Base-by-base conservation (phyloP, 306 rosid genomes). In the Adenanthera pavonina region DNA sequence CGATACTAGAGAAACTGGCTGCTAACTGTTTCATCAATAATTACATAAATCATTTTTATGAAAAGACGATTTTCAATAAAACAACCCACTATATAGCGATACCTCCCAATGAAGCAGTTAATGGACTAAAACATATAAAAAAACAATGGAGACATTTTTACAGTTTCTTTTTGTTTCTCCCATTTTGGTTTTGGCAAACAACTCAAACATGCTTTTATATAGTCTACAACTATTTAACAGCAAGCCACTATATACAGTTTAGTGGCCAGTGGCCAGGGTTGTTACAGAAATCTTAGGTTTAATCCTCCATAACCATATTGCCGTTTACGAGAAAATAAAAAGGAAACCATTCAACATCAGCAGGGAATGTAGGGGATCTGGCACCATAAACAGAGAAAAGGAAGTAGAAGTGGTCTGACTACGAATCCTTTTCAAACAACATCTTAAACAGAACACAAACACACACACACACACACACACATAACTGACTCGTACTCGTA, bases 241-340 rank as follows among this genome's bases (percentile, higher is more conserved):
- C 73, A 40, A 17, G 73, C 73, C 25, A 68, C 52, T n/a, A 68
- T n/a, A 68, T 8, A 33, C 8, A 67, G 72, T 8, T 57, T 57
- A 7, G 12, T 9, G 10, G 40, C 40, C 6, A 30, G 7, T 13
- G 36, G 67, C 15, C 3, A 3, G 38, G 17, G 17, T 33, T 17
- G 51, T 46, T 46, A 3, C 9, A 13, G 3, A 46, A 46, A 13
- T 0, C 51, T 46, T 9, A 46, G 51, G 51, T 46, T 46, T 11
- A 46, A 11, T 11, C 51, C 51, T 46, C 51, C 51, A 8, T 11
- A 46, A 25, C 30, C 30, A 25, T 25, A 25, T 46, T 46, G 51
- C 51, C 51, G 10, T 1, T 2, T 46, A 1, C 13, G 10, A 4
- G 13, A 10, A 46, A 46, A 46, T 8, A 10, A 46, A 46, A 46